These are phyloP conservation scores for Penicillium longicatenatum DNA, from an alignment of 495 filamentous ascomycete genomes.

Conservation along the genomic window DNA sequence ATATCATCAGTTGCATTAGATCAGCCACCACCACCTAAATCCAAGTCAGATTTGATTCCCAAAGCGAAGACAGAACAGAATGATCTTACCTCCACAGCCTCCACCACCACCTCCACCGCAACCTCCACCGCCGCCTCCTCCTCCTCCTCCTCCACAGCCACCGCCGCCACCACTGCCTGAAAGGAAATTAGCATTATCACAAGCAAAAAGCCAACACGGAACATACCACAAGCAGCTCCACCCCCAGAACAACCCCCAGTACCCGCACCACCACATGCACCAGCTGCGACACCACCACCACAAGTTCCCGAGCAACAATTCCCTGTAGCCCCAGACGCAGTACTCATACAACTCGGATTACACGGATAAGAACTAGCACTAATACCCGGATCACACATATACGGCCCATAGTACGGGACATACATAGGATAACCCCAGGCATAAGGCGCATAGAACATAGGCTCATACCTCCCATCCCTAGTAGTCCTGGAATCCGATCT, in stretches of 20 bases:
- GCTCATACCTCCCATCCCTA: constrained; percentile 33
- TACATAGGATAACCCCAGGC: constrained; percentile 50
- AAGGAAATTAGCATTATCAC: constrained; percentile 1
- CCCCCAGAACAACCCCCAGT: constrained; percentile 31
- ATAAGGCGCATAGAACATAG: constrained; percentile 32
- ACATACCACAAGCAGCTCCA: constrained; percentile 43
- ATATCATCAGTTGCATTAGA: background rate
- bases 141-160: constrained; percentile 13
- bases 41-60: background rate
- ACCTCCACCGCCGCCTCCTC: constrained; percentile 6
- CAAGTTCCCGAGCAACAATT: constrained; percentile 53
- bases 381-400: constrained; percentile 50
- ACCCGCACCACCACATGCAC: constrained; percentile 49
- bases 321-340: constrained; percentile 39
- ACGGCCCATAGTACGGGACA: constrained; percentile 56
- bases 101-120: constrained; percentile 10
- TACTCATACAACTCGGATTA: constrained; percentile 50
- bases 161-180: constrained; percentile 25
- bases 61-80: background rate
- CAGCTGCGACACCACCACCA: constrained; percentile 56
- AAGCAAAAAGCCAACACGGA: background rate
- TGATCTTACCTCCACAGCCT: constrained; percentile 8
- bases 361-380: constrained; percentile 40
- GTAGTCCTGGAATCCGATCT: constrained; percentile 30
- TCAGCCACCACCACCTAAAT: background rate